Evolutionary conservation across 768 basidiomycete species (phyloP).

Genomic region (Lactifluus hygrophoroides): DNA sequence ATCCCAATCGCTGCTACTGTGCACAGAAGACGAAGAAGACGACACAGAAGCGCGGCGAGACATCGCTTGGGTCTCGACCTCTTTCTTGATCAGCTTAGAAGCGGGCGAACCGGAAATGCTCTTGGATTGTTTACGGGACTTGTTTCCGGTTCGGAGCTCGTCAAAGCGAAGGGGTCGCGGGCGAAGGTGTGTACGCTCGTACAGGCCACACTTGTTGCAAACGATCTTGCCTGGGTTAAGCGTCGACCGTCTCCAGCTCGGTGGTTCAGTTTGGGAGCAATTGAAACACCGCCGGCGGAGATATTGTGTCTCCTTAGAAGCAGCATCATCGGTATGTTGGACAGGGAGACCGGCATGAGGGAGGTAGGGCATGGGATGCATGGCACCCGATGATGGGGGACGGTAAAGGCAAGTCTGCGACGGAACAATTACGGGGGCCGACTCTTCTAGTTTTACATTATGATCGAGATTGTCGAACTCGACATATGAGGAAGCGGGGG

Average conservation of each 20-base stretch:
- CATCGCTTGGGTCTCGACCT: constrained; percentile 32
- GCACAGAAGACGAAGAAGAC: constrained; percentile 45
- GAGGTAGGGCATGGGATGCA: constrained; percentile 29
- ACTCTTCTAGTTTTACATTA: constrained; percentile 62
- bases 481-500: constrained; percentile 40
- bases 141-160: constrained; percentile 80
- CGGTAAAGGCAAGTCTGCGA: constrained; percentile 48
- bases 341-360: constrained; percentile 50
- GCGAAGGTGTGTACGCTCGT: constrained; percentile 81
- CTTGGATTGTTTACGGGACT: constrained; percentile 54
- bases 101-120: constrained; percentile 29
- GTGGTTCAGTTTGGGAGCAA: constrained; percentile 87
- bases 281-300: constrained; percentile 84
- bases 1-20: constrained; percentile 73
- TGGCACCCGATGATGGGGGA: constrained; percentile 27
- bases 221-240: constrained; percentile 90
- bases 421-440: constrained; percentile 50
- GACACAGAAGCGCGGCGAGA: constrained; percentile 58
- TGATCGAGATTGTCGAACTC: constrained; percentile 38
- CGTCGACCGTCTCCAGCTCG: constrained; percentile 79
- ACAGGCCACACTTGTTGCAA: constrained; percentile 89
- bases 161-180: constrained; percentile 80
- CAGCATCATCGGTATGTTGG: constrained; percentile 86
- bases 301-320: constrained; percentile 85
- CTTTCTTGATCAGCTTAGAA: constrained; percentile 49